Conservation (phyloP, 129 eudicot genomes). For the Calendula officinalis region DNA sequence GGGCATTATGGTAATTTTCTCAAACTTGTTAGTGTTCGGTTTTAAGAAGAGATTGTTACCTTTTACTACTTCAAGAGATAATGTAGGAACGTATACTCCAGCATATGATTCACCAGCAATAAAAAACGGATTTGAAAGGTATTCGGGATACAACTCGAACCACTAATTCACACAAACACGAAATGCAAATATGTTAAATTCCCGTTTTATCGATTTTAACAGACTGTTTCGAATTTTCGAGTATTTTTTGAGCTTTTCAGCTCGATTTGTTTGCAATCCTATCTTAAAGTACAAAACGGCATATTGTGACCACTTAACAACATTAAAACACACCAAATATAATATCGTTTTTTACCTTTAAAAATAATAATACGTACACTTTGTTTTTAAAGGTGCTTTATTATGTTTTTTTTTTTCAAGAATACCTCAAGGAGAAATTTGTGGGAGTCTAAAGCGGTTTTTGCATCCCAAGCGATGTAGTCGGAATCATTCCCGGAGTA, state of each 20-base stretch:
- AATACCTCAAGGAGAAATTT: constrained; percentile 87
- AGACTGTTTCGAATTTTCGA: too few relatives aligned
- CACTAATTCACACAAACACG: constrained; percentile 51
- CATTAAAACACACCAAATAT: not conserved
- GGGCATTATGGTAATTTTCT: constrained; percentile 6
- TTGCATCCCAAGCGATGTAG: constrained; percentile 63
- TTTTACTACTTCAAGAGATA: constrained; percentile 75
- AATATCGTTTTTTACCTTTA: not conserved
- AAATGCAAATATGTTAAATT: too few relatives aligned
- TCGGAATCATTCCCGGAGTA: constrained; percentile 68
- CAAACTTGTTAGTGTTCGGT: constrained; percentile 9
- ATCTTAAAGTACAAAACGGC: too few relatives aligned
- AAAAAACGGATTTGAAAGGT: constrained; percentile 70
- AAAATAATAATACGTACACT: too few relatives aligned
- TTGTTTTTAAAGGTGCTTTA: too few relatives aligned
- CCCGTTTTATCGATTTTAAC: too few relatives aligned
- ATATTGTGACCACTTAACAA: not conserved
- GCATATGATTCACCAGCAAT: constrained; percentile 95
- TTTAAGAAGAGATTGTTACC: constrained; percentile 44
- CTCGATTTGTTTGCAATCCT: too few relatives aligned
- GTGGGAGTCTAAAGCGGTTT: constrained; percentile 83
- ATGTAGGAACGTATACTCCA: constrained; percentile 91
- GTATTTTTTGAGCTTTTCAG: too few relatives aligned
- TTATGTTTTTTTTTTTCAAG: constrained; percentile 1
- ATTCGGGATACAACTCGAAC: constrained; percentile 89